A percentile compares a stretch with the other conserved stretches of the same genome.
phyloP scores from a whole-genome alignment of 1,139 yeast species.

The Sugiyamaella japonica region DNA sequence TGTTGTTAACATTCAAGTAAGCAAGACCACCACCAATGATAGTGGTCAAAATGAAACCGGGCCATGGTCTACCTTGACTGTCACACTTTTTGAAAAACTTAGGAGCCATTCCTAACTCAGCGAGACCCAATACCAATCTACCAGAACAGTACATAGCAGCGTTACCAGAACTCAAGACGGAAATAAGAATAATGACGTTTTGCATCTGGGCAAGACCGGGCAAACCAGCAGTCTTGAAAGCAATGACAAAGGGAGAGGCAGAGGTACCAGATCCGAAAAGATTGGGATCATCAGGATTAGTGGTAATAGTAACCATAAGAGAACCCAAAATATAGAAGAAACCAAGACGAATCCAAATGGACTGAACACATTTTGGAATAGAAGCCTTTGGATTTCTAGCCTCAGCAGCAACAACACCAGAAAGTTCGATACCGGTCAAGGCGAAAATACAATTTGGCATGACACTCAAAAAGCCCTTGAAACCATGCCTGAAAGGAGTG shows the following conservation, averaged over 20 bases:
- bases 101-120: slow-evolving; percentile 55
- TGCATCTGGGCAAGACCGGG: slow-evolving; percentile 59
- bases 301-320: slow-evolving; percentile 71
- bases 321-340: slow-evolving; percentile 68
- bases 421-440: slow-evolving; percentile 68
- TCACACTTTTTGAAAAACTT: slow-evolving; percentile 45
- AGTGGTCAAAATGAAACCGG: slow-evolving; percentile 48
- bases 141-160: slow-evolving; percentile 67
- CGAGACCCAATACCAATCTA: slow-evolving; percentile 57
- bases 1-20: slow-evolving; percentile 56
- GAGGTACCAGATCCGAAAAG: slow-evolving; percentile 53
- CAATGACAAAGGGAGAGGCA: slow-evolving; percentile 74
- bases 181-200: slow-evolving; percentile 57
- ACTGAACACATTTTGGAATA: slow-evolving; percentile 73
- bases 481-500: slow-evolving; percentile 25
- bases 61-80: slow-evolving; percentile 59
- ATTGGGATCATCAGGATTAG: slow-evolving; percentile 63
- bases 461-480: slow-evolving; percentile 23
- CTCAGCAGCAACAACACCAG: slow-evolving; percentile 75
- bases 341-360: slow-evolving; percentile 74
- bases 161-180: slow-evolving; percentile 73
- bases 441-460: slow-evolving; percentile 61
- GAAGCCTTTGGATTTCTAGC: slow-evolving; percentile 72
- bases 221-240: slow-evolving; percentile 68
- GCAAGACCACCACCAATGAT: slow-evolving; percentile 50